Percentiles rank a stretch among this genome's conserved stretches.
phyloP scores from a whole-genome alignment of 169 alveolate species.

The Eimeria necatrix region DNA sequence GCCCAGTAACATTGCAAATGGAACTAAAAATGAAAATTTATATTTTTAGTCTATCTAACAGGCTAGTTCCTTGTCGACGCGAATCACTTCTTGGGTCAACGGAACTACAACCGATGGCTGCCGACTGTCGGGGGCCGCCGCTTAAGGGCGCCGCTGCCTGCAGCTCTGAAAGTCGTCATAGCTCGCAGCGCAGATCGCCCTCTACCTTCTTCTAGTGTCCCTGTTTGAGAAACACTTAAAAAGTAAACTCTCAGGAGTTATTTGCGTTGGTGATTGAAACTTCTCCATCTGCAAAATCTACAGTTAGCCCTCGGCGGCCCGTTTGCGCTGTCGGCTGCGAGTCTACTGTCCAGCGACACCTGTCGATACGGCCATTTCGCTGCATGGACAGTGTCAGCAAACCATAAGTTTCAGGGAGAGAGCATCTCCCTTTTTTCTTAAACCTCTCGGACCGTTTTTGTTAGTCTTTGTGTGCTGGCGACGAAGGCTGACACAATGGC shows the following conservation, averaged over 20 bases:
- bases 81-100: too few relatives aligned
- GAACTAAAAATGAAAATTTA: too few relatives aligned
- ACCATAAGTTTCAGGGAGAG: conserved; percentile 61
- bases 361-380: conserved; percentile 67
- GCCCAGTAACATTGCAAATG: too few relatives aligned
- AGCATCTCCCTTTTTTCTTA: conserved; percentile 28
- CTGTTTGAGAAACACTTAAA: neutral
- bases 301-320: conserved; percentile 72
- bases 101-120: conserved; percentile 65
- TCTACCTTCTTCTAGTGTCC: conserved; percentile 6
- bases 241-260: neutral
- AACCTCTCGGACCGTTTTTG: conserved; percentile 13
- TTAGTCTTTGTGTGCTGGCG: conserved; percentile 30
- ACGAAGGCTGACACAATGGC: conserved; percentile 76
- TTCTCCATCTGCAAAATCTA: conserved; percentile 6
- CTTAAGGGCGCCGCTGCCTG: conserved; percentile 41
- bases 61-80: too few relatives aligned
- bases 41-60: too few relatives aligned
- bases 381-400: conserved; percentile 52
- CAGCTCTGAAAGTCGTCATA: conserved; percentile 1
- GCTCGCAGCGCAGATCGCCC: conserved; percentile 1
- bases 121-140: conserved; percentile 76
- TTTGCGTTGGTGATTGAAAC: neutral
- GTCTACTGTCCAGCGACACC: conserved; percentile 35
- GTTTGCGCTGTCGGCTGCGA: conserved; percentile 78